Conservation (phyloP, 305 asterid species). For the Solanum hybrid region DNA sequence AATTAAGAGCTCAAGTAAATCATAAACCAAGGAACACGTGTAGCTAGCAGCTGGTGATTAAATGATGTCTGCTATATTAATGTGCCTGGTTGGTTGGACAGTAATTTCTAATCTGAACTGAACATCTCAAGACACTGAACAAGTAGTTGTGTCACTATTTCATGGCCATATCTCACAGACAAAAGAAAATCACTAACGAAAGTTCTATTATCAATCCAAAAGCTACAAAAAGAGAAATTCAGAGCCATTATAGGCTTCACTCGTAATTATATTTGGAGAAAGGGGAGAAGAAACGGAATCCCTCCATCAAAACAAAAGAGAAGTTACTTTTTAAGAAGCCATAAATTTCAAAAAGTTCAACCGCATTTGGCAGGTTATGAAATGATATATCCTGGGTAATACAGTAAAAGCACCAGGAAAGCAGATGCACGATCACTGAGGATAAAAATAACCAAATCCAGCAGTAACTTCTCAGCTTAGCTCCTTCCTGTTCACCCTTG, state of each 20-base stretch:
- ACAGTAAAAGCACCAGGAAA: not conserved
- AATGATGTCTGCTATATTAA: not conserved
- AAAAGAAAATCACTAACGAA: not conserved
- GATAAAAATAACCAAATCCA: not conserved
- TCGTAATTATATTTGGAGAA: not conserved
- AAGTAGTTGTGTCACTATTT: not conserved
- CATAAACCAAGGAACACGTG: not conserved
- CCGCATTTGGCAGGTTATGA: not conserved
- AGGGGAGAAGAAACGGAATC: not conserved
- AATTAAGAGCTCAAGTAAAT: not conserved
- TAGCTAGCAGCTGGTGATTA: not conserved
- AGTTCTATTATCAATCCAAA: not conserved
- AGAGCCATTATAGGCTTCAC: not conserved
- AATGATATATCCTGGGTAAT: not conserved
- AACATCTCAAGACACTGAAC: not conserved
- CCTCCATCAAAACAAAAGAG: not conserved
- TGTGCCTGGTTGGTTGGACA: not conserved
- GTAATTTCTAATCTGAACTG: not conserved
- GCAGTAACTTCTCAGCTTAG: not conserved
- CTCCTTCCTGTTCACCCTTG: not conserved
- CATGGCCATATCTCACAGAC: not conserved
- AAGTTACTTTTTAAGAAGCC: not conserved
- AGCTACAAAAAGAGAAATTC: not conserved
- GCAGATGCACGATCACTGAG: not conserved
- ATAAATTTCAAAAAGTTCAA: not conserved